Evolutionary conservation across 2,329 filamentous ascomycete genomes (phyloP).

Genomic region (Aureobasidium vineae): DNA sequence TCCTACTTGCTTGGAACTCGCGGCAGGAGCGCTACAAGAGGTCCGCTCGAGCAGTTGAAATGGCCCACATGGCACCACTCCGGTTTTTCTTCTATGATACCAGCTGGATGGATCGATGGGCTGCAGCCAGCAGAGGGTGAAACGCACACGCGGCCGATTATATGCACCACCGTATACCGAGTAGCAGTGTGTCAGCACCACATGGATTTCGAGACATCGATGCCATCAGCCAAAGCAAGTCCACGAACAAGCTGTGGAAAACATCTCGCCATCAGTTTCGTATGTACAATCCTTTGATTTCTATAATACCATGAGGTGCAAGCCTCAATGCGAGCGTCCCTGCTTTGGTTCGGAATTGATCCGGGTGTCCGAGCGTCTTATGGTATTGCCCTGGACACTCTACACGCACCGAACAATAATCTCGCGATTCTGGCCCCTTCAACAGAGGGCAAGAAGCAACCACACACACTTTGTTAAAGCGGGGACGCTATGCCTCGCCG

Average conservation of each 20-base stretch:
- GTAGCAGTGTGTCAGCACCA: not conserved
- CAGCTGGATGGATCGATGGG: not conserved
- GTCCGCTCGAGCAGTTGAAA: not conserved
- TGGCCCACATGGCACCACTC: not conserved
- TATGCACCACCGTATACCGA: not conserved
- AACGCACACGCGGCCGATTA: not conserved
- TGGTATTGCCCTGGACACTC: not conserved
- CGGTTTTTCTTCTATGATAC: not conserved
- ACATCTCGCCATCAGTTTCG: not conserved
- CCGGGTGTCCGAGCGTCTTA: constrained; percentile 3
- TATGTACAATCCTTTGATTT: too few species aligned
- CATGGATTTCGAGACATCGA: not conserved
- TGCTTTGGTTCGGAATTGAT: not conserved
- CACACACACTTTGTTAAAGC: not conserved
- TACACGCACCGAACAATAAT: not conserved
- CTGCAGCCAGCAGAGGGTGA: not conserved
- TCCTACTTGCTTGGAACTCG: not conserved
- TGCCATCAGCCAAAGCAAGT: not conserved
- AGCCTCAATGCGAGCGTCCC: not conserved
- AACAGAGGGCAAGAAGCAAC: not conserved
- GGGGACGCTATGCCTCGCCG: not conserved
- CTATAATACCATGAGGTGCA: not conserved
- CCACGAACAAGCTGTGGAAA: not conserved
- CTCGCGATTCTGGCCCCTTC: not conserved
- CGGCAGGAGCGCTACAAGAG: not conserved